phyloP scores from a whole-genome alignment of 2,329 filamentous ascomycete genomes.

The Alternaria conjuncta region DNA sequence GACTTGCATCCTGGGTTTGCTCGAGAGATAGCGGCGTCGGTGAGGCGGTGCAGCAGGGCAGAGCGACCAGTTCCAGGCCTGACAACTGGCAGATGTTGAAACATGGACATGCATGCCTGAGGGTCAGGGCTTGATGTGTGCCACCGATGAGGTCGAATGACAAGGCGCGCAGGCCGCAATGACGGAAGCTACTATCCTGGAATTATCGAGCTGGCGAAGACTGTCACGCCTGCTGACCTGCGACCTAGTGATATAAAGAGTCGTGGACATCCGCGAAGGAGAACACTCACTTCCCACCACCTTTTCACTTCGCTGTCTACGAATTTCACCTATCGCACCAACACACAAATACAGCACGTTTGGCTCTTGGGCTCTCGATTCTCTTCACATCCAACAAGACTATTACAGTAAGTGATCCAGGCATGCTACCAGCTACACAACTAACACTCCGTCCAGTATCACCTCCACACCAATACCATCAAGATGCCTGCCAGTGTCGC shows the following conservation, averaged over 20 bases:
- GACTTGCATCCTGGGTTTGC: background rate
- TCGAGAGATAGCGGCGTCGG: constrained; percentile 3
- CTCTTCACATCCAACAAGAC: background rate
- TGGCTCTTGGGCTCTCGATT: background rate
- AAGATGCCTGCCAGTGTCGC: constrained; percentile 44
- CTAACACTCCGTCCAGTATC: background rate
- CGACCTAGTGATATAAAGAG: constrained; percentile 12
- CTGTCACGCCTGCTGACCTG: background rate
- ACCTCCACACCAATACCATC: constrained; percentile 1
- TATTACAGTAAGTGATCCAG: background rate
- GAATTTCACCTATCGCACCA: background rate
- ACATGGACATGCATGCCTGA: constrained; percentile 14
- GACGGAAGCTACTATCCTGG: background rate
- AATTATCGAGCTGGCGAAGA: background rate
- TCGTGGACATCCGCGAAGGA: background rate
- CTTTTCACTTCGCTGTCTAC: background rate
- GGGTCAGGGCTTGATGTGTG: constrained; percentile 6
- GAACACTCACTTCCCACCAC: background rate
- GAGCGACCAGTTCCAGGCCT: constrained; percentile 18
- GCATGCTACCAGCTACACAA: background rate
- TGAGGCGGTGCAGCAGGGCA: constrained; percentile 20
- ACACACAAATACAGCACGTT: background rate
- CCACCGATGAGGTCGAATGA: constrained; percentile 7
- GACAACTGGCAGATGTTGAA: constrained; percentile 3
- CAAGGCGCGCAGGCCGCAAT: constrained; percentile 6